Evolutionary conservation across 1,284 basidiomycete species (phyloP).

Genomic region (Macrocystidia cucumis): DNA sequence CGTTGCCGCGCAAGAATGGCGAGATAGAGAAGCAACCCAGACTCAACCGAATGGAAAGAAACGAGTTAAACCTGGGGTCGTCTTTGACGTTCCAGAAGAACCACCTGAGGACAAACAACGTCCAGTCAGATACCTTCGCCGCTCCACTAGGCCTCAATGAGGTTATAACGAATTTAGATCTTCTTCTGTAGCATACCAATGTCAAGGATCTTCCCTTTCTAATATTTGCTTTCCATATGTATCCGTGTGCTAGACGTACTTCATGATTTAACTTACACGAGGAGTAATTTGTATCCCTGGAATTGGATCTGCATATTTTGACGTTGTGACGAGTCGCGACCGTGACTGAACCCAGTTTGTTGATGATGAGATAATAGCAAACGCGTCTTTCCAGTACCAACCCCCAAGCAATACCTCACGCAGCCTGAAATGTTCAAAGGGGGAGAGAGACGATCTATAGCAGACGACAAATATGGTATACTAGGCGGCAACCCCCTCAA

Average conservation of each 20-base stretch:
- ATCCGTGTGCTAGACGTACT: too few species aligned
- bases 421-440: conserved; percentile 1
- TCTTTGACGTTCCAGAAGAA: conserved; percentile 57
- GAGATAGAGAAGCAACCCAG: conserved; percentile 27
- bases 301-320: too few species aligned
- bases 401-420: not conserved
- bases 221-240: too few species aligned
- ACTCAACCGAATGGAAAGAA: conserved; percentile 30
- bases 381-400: not conserved
- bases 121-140: conserved; percentile 1
- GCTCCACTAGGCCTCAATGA: too few species aligned
- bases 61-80: conserved; percentile 58
- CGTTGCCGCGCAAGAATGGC: conserved; percentile 59
- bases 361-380: not conserved
- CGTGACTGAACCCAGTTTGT: conserved; percentile 4
- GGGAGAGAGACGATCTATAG: conserved; percentile 10
- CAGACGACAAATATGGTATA: conserved; percentile 12
- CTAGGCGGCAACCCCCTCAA: too few species aligned
- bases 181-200: too few species aligned
- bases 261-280: conserved; percentile 1
- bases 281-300: not conserved
- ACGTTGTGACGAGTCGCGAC: conserved; percentile 4
- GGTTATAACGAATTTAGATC: too few species aligned
- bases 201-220: too few species aligned
- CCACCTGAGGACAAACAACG: conserved; percentile 26